phyloP scores from a whole-genome alignment of 768 basidiomycete species.

The Leccinum truebloodii region DNA sequence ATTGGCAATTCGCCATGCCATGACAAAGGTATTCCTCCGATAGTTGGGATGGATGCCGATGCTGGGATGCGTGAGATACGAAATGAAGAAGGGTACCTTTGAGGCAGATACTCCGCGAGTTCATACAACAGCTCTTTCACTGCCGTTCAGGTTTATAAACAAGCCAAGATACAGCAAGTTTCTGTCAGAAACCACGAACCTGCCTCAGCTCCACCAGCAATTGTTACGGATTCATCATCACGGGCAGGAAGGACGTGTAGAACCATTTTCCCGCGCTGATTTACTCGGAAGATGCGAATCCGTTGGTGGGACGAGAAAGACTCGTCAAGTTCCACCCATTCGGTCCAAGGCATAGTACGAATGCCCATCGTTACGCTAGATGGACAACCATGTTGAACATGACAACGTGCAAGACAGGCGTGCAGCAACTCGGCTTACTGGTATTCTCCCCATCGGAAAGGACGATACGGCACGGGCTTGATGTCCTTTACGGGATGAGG shows the following conservation, averaged over 20 bases:
- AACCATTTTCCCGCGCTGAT: conserved; percentile 48
- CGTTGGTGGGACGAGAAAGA: conserved; percentile 55
- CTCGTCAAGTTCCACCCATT: conserved; percentile 78
- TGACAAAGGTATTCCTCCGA: conserved; percentile 33
- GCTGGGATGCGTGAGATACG: conserved; percentile 43
- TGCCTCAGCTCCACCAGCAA: conserved; percentile 36
- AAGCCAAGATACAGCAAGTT: background rate
- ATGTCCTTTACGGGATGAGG: conserved; percentile 41
- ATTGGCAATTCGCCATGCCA: conserved; percentile 50
- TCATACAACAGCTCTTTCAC: conserved; percentile 71
- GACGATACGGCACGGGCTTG: conserved; percentile 66
- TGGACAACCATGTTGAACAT: background rate
- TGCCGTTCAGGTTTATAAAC: conserved; percentile 23
- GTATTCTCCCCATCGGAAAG: conserved; percentile 66
- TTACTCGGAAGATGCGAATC: conserved; percentile 57
- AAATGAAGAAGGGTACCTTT: conserved; percentile 63
- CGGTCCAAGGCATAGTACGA: conserved; percentile 66
- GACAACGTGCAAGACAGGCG: background rate
- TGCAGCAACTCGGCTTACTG: conserved; percentile 47
- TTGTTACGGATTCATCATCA: conserved; percentile 42
- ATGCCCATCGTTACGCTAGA: conserved; percentile 73
- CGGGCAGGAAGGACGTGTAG: conserved; percentile 47
- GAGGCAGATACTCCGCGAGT: conserved; percentile 66
- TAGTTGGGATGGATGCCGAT: conserved; percentile 15
- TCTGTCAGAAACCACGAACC: conserved; percentile 15